Evolutionary conservation across 2,329 filamentous ascomycete species (phyloP), one percentile per base, ranked within the genome.

Genomic region (Colletotrichum salicis): DNA sequence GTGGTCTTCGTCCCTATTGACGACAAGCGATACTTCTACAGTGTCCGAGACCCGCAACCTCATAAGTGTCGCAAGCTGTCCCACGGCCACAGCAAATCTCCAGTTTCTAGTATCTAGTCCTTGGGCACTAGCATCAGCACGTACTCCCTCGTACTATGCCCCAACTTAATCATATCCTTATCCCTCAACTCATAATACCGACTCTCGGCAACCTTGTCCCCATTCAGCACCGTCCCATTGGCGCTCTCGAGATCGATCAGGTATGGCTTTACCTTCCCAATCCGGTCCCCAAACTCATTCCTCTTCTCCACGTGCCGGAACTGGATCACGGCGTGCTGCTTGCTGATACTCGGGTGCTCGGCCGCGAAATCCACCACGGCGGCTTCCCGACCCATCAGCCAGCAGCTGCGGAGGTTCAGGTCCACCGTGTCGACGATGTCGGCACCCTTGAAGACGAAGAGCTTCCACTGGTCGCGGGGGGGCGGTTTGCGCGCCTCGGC

Each of bases 291-390:
- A 79, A 89, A 97, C 82, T 98, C 94, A 76, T 97, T 94, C 73
- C 90, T 90, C 82, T 92, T 95, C 78, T 94, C 93, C 24, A 93
- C 90, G 79, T 94, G 92, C 48, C 96, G 91, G 78, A 99, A 99
- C 80, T 99, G 96, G 55, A 99, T 89, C 10, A 95, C 96, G 1
- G 96, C 96, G 81, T 99, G 96, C 82, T 99, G 96, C 82, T 97
- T 97, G 80, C 94, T 97, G 78, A 95, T 91, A 81, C 94, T 98
- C 1, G 95, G 95, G 79, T 99, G 96, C 78, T 97, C 94, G 8
- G 97, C 89, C 2, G 90, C 85, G 69, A 97, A 86, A 79, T 99
- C 96, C 2, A 94, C 94, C 4, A 99, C 92, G 5, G 92, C 85
- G 64, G 88, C 81, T 76, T 98, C 95, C 58, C 95, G 88, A 0